phyloP scores from a whole-genome alignment of 73 alveolate genomes.

The Paramecium biaurelia region DNA sequence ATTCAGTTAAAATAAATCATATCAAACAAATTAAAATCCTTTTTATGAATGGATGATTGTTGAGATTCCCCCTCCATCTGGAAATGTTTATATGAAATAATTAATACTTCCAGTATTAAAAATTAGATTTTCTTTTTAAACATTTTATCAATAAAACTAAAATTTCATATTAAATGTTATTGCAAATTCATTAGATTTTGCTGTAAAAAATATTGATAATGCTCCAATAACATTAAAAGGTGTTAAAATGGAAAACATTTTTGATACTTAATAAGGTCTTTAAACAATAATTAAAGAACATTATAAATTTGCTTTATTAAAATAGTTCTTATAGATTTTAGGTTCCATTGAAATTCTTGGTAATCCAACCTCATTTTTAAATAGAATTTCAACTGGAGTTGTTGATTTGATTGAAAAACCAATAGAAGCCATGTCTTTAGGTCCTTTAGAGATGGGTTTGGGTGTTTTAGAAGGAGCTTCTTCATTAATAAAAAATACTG shows the following conservation, averaged over 20 bases:
- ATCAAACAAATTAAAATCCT: not conserved
- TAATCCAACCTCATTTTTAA: conserved; percentile 88
- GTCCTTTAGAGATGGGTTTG: conserved; percentile 91
- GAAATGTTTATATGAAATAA: not conserved
- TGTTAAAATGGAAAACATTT: conserved; percentile 66
- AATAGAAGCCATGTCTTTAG: conserved; percentile 90
- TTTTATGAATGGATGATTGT: conserved; percentile 21
- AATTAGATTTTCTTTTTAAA: not conserved
- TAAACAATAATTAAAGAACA: conserved; percentile 62
- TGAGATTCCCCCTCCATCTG: conserved; percentile 1
- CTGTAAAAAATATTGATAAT: conserved; percentile 76
- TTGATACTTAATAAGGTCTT: conserved; percentile 73
- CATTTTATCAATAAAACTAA: not conserved
- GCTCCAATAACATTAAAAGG: conserved; percentile 84
- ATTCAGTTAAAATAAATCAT: not conserved
- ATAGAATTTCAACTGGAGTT: conserved; percentile 92
- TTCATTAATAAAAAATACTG: conserved; percentile 88
- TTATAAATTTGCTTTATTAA: conserved; percentile 66
- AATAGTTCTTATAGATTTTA: conserved; percentile 71
- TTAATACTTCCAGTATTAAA: not conserved
- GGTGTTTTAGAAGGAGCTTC: conserved; percentile 91
- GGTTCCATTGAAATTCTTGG: conserved; percentile 90
- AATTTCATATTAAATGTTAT: conserved; percentile 20
- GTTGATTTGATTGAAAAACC: conserved; percentile 95
- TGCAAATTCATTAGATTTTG: conserved; percentile 74